Conservation (phyloP, 31 red algal genomes). For the Endocladia muricata region DNA sequence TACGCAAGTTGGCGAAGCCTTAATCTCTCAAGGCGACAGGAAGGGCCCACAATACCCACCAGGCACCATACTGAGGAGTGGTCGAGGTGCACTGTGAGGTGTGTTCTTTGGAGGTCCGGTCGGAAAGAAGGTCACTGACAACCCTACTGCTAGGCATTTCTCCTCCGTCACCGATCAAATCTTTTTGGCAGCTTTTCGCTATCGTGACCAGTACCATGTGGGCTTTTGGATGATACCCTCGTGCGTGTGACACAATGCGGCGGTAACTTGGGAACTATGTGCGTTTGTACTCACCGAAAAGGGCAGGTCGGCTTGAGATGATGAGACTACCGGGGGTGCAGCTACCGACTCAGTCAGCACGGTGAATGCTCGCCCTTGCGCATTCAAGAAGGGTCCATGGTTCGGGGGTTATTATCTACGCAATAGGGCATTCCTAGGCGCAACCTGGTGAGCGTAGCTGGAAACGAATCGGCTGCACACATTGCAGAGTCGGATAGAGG, state of each 20-base stretch:
- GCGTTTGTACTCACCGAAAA: conserved; percentile 15
- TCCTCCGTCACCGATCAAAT: not conserved
- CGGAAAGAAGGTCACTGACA: not conserved
- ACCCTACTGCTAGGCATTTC: conserved; percentile 6
- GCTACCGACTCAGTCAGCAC: not conserved
- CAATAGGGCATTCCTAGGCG: not conserved
- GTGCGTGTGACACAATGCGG: not conserved
- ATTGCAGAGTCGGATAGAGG: not conserved
- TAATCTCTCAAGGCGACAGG: conserved; percentile 18
- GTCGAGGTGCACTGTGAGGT: conserved; percentile 7
- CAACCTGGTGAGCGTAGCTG: not conserved
- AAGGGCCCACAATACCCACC: not conserved
- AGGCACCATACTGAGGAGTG: conserved; percentile 1
- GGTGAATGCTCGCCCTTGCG: not conserved
- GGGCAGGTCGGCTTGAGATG: conserved; percentile 2
- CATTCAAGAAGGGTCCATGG: not conserved
- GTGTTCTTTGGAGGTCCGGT: not conserved
- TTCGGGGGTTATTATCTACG: not conserved
- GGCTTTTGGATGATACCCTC: not conserved
- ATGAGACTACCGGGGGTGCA: not conserved
- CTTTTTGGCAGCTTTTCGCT: not conserved
- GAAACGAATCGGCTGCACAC: conserved; percentile 18
- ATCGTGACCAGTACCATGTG: not conserved
- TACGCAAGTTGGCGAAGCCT: conserved; percentile 7
- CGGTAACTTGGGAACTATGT: conserved; percentile 4